Evolutionary conservation across 2,329 filamentous ascomycete species (phyloP).

Genomic region (Nigrograna mackinnonii): DNA sequence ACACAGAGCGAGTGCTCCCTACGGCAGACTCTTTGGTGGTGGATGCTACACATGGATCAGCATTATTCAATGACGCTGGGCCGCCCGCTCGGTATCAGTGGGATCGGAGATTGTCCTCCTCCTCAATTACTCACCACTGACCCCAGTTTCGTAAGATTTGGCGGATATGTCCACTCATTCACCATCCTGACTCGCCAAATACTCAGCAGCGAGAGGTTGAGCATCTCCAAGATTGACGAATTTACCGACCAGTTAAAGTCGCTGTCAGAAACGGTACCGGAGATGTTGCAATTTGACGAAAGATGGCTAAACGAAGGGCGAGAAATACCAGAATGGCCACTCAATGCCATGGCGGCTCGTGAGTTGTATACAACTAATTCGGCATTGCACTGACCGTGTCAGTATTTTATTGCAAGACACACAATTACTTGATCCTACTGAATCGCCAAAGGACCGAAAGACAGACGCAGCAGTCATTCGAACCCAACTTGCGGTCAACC

Average conservation of each 20-base stretch:
- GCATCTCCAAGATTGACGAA: slow-evolving; percentile 49
- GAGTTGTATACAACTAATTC: slow-evolving; percentile 18
- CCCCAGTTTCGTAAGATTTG: slow-evolving; percentile 47
- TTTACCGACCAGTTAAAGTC: slow-evolving; percentile 49
- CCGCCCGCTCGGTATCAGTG: slow-evolving; percentile 53
- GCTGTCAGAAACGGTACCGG: slow-evolving; percentile 52
- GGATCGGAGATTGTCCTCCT: slow-evolving; percentile 52
- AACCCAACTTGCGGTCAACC: not conserved
- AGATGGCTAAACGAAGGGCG: slow-evolving; percentile 46
- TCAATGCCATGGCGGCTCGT: slow-evolving; percentile 51
- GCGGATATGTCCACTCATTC: slow-evolving; percentile 51
- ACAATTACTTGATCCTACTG: slow-evolving; percentile 53
- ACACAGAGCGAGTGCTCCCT: slow-evolving; percentile 45
- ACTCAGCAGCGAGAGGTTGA: slow-evolving; percentile 47
- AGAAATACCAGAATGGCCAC: slow-evolving; percentile 50
- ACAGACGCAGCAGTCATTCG: slow-evolving; percentile 1
- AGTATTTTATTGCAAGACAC: slow-evolving; percentile 52
- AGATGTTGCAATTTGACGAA: slow-evolving; percentile 50
- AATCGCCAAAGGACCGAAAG: slow-evolving; percentile 49
- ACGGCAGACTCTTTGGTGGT: slow-evolving; percentile 54
- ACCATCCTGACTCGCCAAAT: slow-evolving; percentile 54
- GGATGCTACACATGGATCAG: slow-evolving; percentile 57
- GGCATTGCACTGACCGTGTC: not conserved
- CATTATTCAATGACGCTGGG: slow-evolving; percentile 55
- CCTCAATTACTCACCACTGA: slow-evolving; percentile 50